Percentiles rank a stretch among this genome's conserved stretches.
phyloP scores from a whole-genome alignment of 2,329 filamentous ascomycete species.

The Helotiales sp. region DNA sequence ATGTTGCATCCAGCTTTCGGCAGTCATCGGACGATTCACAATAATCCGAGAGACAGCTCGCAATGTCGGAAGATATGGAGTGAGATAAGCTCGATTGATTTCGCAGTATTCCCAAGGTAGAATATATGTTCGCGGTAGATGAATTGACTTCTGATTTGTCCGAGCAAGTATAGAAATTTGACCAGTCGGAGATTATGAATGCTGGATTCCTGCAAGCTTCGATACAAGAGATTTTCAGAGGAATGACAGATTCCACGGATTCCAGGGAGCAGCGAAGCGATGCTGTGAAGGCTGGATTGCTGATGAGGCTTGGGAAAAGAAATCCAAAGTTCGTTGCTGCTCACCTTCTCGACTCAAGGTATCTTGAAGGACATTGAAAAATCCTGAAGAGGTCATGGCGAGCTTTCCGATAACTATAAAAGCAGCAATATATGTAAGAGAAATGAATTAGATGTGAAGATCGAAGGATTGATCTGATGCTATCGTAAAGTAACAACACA shows the following conservation, averaged over 20 bases:
- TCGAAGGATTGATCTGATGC: too few relatives aligned
- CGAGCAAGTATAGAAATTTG: slow-evolving; percentile 26
- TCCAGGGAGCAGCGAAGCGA: slow-evolving; percentile 9
- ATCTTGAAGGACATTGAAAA: background rate
- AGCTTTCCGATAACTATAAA: background rate
- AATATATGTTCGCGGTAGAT: background rate
- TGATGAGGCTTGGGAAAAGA: slow-evolving; percentile 8
- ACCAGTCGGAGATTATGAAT: slow-evolving; percentile 14
- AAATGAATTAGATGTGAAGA: too few relatives aligned
- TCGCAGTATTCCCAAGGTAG: background rate
- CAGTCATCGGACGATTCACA: slow-evolving; percentile 11
- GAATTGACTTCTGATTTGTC: background rate
- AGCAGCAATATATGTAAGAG: too few relatives aligned
- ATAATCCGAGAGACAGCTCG: slow-evolving; percentile 14
- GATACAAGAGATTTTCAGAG: background rate
- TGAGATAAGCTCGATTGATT: background rate
- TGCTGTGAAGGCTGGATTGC: slow-evolving; percentile 4
- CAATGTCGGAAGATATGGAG: background rate
- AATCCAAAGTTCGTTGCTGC: background rate
- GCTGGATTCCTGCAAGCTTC: slow-evolving; percentile 6
- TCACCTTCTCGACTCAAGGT: background rate
- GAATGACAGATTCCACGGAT: background rate
- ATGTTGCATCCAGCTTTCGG: background rate
- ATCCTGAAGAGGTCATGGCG: background rate
- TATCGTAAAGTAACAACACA: too few relatives aligned